Evolutionary conservation across 2,329 filamentous ascomycete species (phyloP).

Genomic region (Trichoderma polysporum): DNA sequence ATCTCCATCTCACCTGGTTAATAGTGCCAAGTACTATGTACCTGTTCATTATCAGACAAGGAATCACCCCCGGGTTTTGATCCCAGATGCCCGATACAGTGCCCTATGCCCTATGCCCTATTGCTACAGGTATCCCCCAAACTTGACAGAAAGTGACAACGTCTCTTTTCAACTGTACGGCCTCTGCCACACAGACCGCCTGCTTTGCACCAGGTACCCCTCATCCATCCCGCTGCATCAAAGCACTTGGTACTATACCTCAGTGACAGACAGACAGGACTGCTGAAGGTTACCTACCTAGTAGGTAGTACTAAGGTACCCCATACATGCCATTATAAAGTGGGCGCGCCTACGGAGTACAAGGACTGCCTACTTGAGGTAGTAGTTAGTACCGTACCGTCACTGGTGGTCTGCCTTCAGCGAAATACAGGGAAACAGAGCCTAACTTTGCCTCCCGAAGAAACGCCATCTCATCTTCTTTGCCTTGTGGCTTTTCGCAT

Average conservation of each 20-base stretch:
- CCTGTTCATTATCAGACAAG: neutral
- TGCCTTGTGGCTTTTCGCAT: neutral
- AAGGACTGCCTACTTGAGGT: no score
- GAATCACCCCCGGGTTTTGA: neutral
- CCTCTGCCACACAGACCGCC: neutral
- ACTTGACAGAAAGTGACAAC: neutral
- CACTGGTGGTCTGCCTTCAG: neutral
- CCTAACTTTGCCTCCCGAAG: constrained; percentile 19
- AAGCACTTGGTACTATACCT: no score
- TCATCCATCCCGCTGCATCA: neutral
- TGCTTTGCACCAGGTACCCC: neutral
- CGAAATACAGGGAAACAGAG: neutral
- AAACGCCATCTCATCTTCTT: constrained; percentile 8
- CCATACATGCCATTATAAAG: neutral
- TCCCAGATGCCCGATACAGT: neutral
- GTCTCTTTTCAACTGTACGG: neutral
- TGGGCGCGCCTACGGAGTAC: neutral
- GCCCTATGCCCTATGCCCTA: neutral
- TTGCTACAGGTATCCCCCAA: neutral
- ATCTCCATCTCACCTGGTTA: constrained; percentile 1
- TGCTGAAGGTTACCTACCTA: no score
- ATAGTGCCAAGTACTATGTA: neutral
- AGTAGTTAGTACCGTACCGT: no score
- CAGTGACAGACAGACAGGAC: no score
- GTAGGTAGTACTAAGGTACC: neutral